phyloP scores from a whole-genome alignment of 129 eudicot genomes.

The Flaveria robusta region DNA sequence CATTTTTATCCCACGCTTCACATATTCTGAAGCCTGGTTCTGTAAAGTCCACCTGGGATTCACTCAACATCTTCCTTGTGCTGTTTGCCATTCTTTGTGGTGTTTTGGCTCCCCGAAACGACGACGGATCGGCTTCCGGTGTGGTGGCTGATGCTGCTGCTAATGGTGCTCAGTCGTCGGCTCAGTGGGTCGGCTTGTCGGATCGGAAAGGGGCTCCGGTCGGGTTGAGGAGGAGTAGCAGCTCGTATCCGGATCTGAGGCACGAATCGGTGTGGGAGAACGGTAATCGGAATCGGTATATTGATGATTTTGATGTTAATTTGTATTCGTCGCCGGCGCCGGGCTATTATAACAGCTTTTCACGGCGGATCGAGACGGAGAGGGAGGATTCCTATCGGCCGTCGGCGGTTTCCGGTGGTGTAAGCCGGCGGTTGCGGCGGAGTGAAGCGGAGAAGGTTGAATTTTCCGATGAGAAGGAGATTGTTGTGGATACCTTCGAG shows the following conservation, averaged over 20 bases:
- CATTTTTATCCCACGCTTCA: conserved; percentile 52
- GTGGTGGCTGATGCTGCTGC: neutral
- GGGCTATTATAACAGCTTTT: conserved; percentile 3
- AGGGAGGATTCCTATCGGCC: conserved; percentile 1
- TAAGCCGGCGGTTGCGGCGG: conserved; percentile 12
- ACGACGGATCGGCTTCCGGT: conserved; percentile 39
- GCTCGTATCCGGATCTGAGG: conserved; percentile 79
- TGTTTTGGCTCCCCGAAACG: conserved; percentile 59
- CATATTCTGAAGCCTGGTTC: conserved; percentile 53
- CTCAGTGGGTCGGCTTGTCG: conserved; percentile 41
- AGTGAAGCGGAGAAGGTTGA: conserved; percentile 32
- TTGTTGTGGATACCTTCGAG: conserved; percentile 63
- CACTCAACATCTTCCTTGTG: conserved; percentile 61
- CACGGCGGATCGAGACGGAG: conserved; percentile 28
- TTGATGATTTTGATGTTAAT: conserved; percentile 61
- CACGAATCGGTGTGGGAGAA: conserved; percentile 50
- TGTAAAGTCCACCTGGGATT: conserved; percentile 66
- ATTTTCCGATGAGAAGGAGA: conserved; percentile 47
- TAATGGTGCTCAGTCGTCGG: conserved; percentile 19
- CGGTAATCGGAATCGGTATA: conserved; percentile 42
- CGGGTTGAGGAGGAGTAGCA: conserved; percentile 63
- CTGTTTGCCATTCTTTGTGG: conserved; percentile 82
- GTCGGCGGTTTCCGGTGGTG: conserved; percentile 13
- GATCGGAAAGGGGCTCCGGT: conserved; percentile 28
- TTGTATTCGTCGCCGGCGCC: conserved; percentile 4